A percentile compares a stretch with the other conserved stretches of the same genome.
Conservation (phyloP, 768 basidiomycete genomes). For the Lactifluus volemus region DNA sequence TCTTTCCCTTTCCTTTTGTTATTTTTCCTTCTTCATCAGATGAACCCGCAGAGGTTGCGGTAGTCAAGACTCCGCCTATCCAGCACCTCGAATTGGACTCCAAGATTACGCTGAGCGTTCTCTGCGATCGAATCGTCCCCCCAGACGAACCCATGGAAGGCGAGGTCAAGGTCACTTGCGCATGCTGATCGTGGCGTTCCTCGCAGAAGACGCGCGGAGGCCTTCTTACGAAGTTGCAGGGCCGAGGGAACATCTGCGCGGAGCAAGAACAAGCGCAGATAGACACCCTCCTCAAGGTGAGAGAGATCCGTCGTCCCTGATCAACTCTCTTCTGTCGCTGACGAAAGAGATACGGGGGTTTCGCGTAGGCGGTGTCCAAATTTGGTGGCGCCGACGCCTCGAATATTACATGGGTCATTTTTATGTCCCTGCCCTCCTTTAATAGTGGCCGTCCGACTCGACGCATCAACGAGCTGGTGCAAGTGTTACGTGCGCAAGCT, state of each 20-base stretch:
- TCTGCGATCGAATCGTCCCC: constrained; percentile 58
- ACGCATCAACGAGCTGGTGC: constrained; percentile 34
- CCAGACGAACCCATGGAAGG: constrained; percentile 44
- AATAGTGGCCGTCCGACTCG: constrained; percentile 25
- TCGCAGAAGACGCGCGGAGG: constrained; percentile 42
- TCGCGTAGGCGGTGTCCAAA: constrained; percentile 42
- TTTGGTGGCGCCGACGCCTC: constrained; percentile 34
- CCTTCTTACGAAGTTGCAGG: constrained; percentile 40
- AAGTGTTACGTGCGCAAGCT: constrained; percentile 33
- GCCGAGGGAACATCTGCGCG: constrained; percentile 33
- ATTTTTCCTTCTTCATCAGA: constrained; percentile 30
- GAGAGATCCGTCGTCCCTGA: neutral
- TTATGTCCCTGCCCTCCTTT: constrained; percentile 44
- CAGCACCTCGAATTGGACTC: constrained; percentile 49
- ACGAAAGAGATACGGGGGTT: neutral
- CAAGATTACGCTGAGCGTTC: constrained; percentile 43
- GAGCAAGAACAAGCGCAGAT: constrained; percentile 42
- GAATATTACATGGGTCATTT: constrained; percentile 44
- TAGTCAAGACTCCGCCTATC: constrained; percentile 53
- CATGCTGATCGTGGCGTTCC: constrained; percentile 29
- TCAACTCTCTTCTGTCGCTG: neutral
- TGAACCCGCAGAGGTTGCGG: constrained; percentile 53
- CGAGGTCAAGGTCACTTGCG: constrained; percentile 36
- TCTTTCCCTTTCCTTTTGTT: neutral
- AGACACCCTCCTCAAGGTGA: constrained; percentile 41